A percentile compares a stretch with the other conserved stretches of the same genome.
These are phyloP conservation scores for Colletotrichum sp. DNA, from an alignment of 2,329 filamentous ascomycete species.

Conservation along the genomic window DNA sequence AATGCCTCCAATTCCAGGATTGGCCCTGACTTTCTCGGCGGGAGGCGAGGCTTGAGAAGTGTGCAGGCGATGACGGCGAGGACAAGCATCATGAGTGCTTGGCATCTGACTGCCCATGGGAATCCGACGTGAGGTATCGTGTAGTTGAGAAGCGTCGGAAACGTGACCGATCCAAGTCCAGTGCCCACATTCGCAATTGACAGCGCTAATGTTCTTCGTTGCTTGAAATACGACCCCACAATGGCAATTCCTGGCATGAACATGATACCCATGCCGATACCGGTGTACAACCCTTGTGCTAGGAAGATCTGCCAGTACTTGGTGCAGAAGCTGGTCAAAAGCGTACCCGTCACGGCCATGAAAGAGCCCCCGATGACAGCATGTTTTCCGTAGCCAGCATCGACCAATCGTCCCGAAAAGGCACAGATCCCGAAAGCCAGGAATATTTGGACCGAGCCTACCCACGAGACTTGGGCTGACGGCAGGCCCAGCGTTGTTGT, in stretches of 20 bases:
- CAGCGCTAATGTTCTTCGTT: slow-evolving; percentile 64
- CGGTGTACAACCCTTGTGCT: slow-evolving; percentile 61
- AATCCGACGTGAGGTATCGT: slow-evolving; percentile 67
- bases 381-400: slow-evolving; percentile 43
- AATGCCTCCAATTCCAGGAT: slow-evolving; percentile 57
- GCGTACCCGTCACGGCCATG: slow-evolving; percentile 50
- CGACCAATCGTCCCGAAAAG: slow-evolving; percentile 45
- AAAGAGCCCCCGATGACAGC: slow-evolving; percentile 38
- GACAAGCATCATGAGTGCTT: slow-evolving; percentile 64
- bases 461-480: slow-evolving; percentile 50
- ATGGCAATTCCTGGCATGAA: slow-evolving; percentile 60
- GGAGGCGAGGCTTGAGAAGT: slow-evolving; percentile 53
- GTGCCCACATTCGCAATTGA: slow-evolving; percentile 65
- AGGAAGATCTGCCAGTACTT: slow-evolving; percentile 55
- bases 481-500: slow-evolving; percentile 31
- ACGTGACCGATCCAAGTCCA: slow-evolving; percentile 67
- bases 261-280: slow-evolving; percentile 59
- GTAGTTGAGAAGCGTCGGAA: slow-evolving; percentile 61
- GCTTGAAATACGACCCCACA: slow-evolving; percentile 65
- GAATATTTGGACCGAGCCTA: slow-evolving; percentile 52
- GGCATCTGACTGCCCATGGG: slow-evolving; percentile 66
- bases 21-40: slow-evolving; percentile 52
- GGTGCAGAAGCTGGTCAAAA: slow-evolving; percentile 47
- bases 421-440: slow-evolving; percentile 45
- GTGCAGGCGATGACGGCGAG: slow-evolving; percentile 40